Evolutionary conservation across 2,329 filamentous ascomycete genomes (phyloP), one percentile per base, ranked within the genome.

Genomic region (Aspergillus carbonarius): DNA sequence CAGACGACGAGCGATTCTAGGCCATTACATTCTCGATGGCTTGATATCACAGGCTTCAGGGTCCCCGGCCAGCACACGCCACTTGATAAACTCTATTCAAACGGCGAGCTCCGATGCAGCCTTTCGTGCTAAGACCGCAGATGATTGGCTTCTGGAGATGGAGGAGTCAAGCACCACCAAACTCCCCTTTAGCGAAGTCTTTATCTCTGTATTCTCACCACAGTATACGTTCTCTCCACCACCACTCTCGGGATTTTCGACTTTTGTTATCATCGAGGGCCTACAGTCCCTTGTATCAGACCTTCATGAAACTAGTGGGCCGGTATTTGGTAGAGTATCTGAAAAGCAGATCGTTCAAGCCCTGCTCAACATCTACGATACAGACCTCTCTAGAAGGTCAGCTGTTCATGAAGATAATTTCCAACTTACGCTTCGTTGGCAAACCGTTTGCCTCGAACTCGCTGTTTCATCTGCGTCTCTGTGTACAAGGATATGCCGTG

Each of bases 41-140:
- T 30, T 67, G 1, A 65, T 68, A 30, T 62, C 66, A 1, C 64
- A 67, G 39, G 58, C 60, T 18, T 68, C 64, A 9, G 66, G 58
- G 1, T 63, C 63, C 10, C 64, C 63, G 18, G 39, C 64, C 1
- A 64, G 58, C 37, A 60, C 64, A 34, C 60, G 59, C 2, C 66
- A 68, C 52, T 34, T 68, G n/a, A 63, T 66, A 2, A 68, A 67
- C 52, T 56, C 47, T 12, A 39, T 66, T 6, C 50, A 50, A 8
- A 53, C 52, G 1, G 57, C 66, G 1, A 59, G 54, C 25, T 61
- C 62, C 7, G 66, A 68, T 30, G 55, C 56, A 15, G 64, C 55
- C 4, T 68, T 68, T 42, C 35, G 37, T 13, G 66, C 66, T 1
- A 46, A 55, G 32, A 64, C 60, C 2, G 63, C 54, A 13, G 51